Percentiles rank a stretch among this genome's conserved stretches.
Conservation (phyloP, 2,329 filamentous ascomycete genomes). For the Chalara sp. region DNA sequence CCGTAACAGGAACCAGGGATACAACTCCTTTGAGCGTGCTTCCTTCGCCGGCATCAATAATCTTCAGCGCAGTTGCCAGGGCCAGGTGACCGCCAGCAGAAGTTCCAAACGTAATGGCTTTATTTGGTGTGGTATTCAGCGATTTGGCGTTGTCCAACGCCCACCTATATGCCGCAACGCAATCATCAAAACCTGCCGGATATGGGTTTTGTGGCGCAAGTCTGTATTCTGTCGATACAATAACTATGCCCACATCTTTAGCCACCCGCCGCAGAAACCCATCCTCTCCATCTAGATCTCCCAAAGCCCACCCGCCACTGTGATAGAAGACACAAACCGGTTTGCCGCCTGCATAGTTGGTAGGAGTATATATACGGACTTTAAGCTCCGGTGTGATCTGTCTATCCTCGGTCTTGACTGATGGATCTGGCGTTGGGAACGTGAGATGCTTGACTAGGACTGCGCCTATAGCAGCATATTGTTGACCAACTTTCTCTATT, state of each 20-base stretch:
- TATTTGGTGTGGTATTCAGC: constrained; percentile 5
- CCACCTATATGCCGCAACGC: constrained; percentile 27
- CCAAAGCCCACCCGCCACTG: constrained; percentile 32
- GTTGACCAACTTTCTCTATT: neutral
- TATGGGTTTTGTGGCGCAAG: constrained; percentile 29
- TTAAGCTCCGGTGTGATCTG: constrained; percentile 22
- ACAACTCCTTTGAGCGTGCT: constrained; percentile 31
- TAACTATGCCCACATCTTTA: constrained; percentile 22
- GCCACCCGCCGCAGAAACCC: constrained; percentile 20
- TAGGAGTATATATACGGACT: constrained; percentile 29
- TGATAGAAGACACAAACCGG: constrained; percentile 30
- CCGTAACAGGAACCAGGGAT: constrained; percentile 29
- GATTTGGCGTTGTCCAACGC: constrained; percentile 18
- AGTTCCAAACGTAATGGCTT: constrained; percentile 29
- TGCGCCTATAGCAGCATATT: neutral
- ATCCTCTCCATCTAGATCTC: constrained; percentile 29
- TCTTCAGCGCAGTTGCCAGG: constrained; percentile 29
- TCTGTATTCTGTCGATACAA: constrained; percentile 30
- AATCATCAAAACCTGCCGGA: constrained; percentile 29
- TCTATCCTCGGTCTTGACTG: constrained; percentile 26
- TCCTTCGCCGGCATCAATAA: constrained; percentile 29
- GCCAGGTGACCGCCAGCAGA: constrained; percentile 34
- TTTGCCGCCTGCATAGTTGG: constrained; percentile 23
- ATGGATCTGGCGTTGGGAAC: constrained; percentile 24
- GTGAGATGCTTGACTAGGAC: constrained; percentile 7